Conservation (phyloP, 129 eudicot genomes). For the Helianthus annuus region HanXRQr2.0-SUNRISE NC_035448.2:159786509-159787008, state of each 20-base stretch:
- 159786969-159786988: slow-evolving; percentile 1
- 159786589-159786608: too few relatives aligned
- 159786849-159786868: slow-evolving; percentile 82
- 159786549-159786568: too few relatives aligned
- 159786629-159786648: slow-evolving; percentile 3
- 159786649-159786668: slow-evolving; percentile 3
- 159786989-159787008: too few relatives aligned
- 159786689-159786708: background rate
- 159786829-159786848: slow-evolving; percentile 17
- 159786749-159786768: background rate
- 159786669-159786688: background rate
- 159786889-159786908: slow-evolving; percentile 82
- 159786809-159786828: background rate
- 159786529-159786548: too few relatives aligned
- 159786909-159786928: too few relatives aligned
- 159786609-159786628: too few relatives aligned
- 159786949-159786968: slow-evolving; percentile 51
- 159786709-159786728: background rate
- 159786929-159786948: too few relatives aligned
- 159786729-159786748: background rate
- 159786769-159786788: background rate
- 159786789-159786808: slow-evolving; percentile 1
- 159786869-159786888: slow-evolving; percentile 80
- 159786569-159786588: too few relatives aligned
- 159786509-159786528: too few relatives aligned